Percentiles rank a stretch among this genome's conserved stretches.
These are phyloP conservation scores for Nidula niveotomentosa DNA, from an alignment of 1,284 basidiomycete genomes.

Conservation along the genomic window DNA sequence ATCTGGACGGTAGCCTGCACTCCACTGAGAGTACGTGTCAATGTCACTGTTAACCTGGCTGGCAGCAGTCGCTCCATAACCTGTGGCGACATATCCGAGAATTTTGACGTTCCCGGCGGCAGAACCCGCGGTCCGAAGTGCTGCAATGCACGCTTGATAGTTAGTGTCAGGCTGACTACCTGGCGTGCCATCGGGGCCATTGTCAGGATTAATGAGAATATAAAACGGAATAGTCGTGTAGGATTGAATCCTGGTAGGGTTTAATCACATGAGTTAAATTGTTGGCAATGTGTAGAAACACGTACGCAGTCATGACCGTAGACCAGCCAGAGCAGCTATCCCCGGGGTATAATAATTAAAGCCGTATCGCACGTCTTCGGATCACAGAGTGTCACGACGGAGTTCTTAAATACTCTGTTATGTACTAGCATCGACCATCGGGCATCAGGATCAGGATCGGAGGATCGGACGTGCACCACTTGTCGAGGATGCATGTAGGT, in stretches of 20 bases:
- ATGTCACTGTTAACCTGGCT: constrained; percentile 16
- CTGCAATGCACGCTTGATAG: background rate
- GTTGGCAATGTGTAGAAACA: background rate
- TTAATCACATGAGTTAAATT: too few relatives aligned
- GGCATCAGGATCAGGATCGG: too few relatives aligned
- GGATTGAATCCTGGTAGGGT: background rate
- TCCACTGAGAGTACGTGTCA: constrained; percentile 32
- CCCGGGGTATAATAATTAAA: constrained; percentile 21
- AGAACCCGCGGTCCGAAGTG: constrained; percentile 12
- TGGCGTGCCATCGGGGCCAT: background rate
- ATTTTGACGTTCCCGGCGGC: constrained; percentile 25
- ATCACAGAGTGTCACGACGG: too few relatives aligned
- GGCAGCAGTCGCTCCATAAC: constrained; percentile 14
- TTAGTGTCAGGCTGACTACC: background rate
- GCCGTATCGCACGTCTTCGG: too few relatives aligned
- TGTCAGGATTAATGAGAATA: background rate
- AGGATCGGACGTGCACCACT: too few relatives aligned
- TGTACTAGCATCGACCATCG: too few relatives aligned
- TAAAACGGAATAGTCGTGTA: background rate
- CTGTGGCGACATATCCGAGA: constrained; percentile 32
- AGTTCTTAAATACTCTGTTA: too few relatives aligned
- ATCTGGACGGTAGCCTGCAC: constrained; percentile 20
- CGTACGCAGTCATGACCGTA: background rate
- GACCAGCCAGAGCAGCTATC: constrained; percentile 16
- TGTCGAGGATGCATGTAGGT: too few relatives aligned